These are phyloP conservation scores for Macadamia tetraphylla DNA, from an alignment of 164 flowering plant genomes.

Conservation along the genomic window DNA sequence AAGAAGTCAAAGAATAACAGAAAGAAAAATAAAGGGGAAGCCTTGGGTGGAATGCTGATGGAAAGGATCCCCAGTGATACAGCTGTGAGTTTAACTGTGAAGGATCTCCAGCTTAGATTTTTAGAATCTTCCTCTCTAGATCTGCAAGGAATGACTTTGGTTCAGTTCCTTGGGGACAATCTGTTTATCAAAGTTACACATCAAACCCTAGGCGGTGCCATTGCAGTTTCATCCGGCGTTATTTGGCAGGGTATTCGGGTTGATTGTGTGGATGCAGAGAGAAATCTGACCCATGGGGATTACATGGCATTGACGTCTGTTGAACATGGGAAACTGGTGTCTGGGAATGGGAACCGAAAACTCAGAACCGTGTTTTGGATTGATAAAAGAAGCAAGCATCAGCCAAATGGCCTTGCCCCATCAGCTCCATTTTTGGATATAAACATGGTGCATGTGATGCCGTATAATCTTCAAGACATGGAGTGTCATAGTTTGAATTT, in stretches of 20 bases:
- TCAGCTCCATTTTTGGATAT: slow-evolving; percentile 66
- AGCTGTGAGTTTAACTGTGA: slow-evolving; percentile 63
- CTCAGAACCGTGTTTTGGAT: slow-evolving; percentile 90
- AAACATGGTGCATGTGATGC: slow-evolving; percentile 64
- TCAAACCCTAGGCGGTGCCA: slow-evolving; percentile 91
- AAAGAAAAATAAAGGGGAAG: slow-evolving; percentile 17
- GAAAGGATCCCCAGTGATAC: slow-evolving; percentile 92
- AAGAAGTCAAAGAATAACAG: slow-evolving; percentile 26
- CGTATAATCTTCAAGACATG: slow-evolving; percentile 49
- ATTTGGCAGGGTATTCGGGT: slow-evolving; percentile 73
- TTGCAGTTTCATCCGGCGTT: slow-evolving; percentile 70
- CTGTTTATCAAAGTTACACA: slow-evolving; percentile 66
- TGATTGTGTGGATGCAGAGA: slow-evolving; percentile 64
- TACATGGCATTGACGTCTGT: slow-evolving; percentile 13
- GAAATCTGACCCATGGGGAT: slow-evolving; percentile 29
- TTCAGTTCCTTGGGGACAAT: slow-evolving; percentile 68
- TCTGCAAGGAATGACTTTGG: slow-evolving; percentile 65
- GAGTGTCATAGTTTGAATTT: slow-evolving; percentile 77
- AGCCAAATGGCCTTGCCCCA: slow-evolving; percentile 14
- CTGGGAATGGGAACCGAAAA: slow-evolving; percentile 48
- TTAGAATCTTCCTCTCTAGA: slow-evolving; percentile 50
- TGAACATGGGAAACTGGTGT: slow-evolving; percentile 25
- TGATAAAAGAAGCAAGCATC: slow-evolving; percentile 34
- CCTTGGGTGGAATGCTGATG: slow-evolving; percentile 39
- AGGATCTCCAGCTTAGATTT: slow-evolving; percentile 70